phyloP scores from a whole-genome alignment of 1,284 basidiomycete genomes.

The Pisolithus thermaeus region DNA sequence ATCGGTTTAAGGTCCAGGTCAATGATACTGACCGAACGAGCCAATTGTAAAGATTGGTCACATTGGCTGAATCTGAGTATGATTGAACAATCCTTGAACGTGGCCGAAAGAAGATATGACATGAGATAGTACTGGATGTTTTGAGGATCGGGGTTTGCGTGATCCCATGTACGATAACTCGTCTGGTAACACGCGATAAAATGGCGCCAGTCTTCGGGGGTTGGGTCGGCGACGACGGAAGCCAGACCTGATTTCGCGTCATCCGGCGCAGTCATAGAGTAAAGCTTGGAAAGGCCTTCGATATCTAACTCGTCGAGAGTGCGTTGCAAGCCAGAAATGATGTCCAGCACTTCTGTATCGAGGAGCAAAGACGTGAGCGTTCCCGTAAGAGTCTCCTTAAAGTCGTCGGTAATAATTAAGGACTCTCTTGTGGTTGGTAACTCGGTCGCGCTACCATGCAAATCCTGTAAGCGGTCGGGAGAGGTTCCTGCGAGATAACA shows the following conservation, averaged over 20 bases:
- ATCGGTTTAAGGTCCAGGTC: constrained; percentile 85
- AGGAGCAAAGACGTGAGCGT: constrained; percentile 49
- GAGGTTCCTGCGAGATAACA: neutral
- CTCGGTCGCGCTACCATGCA: constrained; percentile 6
- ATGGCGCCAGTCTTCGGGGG: constrained; percentile 49
- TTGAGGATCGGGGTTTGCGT: constrained; percentile 33
- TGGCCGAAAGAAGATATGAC: constrained; percentile 83
- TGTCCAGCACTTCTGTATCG: constrained; percentile 49
- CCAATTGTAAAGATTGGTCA: constrained; percentile 2
- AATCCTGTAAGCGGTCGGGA: constrained; percentile 6
- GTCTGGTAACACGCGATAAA: constrained; percentile 55
- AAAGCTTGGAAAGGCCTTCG: constrained; percentile 52
- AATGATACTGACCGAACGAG: constrained; percentile 60
- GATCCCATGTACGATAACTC: constrained; percentile 27
- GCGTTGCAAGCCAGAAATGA: constrained; percentile 65
- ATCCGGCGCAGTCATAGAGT: constrained; percentile 10
- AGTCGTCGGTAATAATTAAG: constrained; percentile 7
- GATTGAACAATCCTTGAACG: constrained; percentile 94
- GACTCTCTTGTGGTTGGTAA: constrained; percentile 13
- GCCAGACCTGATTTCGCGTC: constrained; percentile 5
- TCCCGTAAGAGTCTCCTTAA: constrained; percentile 39
- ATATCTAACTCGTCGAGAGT: constrained; percentile 79
- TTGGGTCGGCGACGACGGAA: constrained; percentile 35
- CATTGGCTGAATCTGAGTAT: constrained; percentile 51
- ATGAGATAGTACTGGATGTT: constrained; percentile 56